phyloP scores from a whole-genome alignment of 2,329 filamentous ascomycete species.

The Periconia macrospinosa region DNA sequence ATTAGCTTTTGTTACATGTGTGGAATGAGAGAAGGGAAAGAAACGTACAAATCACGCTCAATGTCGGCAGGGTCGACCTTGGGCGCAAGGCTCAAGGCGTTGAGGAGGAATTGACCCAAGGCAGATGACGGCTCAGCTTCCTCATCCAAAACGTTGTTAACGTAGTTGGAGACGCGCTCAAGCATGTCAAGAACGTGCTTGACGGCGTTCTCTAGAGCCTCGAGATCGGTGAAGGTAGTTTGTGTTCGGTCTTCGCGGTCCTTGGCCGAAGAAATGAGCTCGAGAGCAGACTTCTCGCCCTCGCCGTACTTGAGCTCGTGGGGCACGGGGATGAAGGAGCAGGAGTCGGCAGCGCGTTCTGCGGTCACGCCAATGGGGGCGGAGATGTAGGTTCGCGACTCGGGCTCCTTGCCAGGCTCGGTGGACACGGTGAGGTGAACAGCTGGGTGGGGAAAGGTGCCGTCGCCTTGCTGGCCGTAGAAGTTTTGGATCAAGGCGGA shows the following conservation, averaged over 20 bases:
- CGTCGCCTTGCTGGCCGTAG: conserved; percentile 94
- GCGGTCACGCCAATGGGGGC: conserved; percentile 92
- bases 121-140: conserved; percentile 86
- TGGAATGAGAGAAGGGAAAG: not conserved
- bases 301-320: conserved; percentile 91
- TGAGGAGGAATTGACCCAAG: conserved; percentile 92
- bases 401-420: conserved; percentile 82
- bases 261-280: conserved; percentile 81
- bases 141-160: conserved; percentile 92
- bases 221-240: conserved; percentile 81
- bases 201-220: conserved; percentile 81
- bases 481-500: conserved; percentile 99
- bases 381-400: conserved; percentile 91
- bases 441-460: conserved; percentile 96
- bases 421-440: conserved; percentile 95
- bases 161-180: conserved; percentile 88
- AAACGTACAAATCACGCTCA: conserved; percentile 83
- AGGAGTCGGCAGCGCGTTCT: conserved; percentile 93
- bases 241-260: conserved; percentile 74
- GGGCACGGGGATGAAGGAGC: conserved; percentile 95
- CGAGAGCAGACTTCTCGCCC: conserved; percentile 73
- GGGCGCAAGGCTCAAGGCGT: conserved; percentile 86
- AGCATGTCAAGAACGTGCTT: conserved; percentile 88
- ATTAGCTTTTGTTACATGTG: conserved; percentile 30
- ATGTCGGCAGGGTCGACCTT: conserved; percentile 91